Conservation (phyloP, 495 filamentous ascomycete genomes). For the Penicillium malachiteum region DNA sequence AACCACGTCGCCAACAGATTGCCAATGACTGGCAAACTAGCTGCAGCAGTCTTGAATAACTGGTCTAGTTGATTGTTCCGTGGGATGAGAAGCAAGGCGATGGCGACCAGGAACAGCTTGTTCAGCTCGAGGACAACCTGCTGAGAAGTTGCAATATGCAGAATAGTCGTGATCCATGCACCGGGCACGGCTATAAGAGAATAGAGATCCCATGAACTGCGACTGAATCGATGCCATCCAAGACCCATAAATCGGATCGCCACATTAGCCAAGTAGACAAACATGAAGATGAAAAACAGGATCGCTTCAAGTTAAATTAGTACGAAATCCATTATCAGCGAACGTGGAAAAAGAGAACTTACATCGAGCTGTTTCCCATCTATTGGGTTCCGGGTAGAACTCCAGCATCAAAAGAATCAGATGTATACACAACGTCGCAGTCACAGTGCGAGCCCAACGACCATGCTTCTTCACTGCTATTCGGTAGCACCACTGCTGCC, state of each 20-base stretch:
- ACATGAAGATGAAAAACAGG: constrained; percentile 79
- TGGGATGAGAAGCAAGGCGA: constrained; percentile 89
- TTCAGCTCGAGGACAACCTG: constrained; percentile 74
- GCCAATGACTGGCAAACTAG: constrained; percentile 82
- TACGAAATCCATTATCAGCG: constrained; percentile 5
- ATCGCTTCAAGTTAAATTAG: constrained; percentile 41
- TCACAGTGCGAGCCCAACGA: constrained; percentile 83
- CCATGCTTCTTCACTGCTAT: constrained; percentile 92
- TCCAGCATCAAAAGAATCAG: constrained; percentile 80
- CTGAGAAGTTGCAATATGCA: constrained; percentile 56
- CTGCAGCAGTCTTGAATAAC: constrained; percentile 98
- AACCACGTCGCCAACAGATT: constrained; percentile 97
- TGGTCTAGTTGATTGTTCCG: constrained; percentile 97
- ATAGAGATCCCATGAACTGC: constrained; percentile 94
- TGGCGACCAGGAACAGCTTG: constrained; percentile 89
- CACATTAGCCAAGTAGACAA: constrained; percentile 84
- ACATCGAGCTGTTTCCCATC: constrained; percentile 66
- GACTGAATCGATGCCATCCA: constrained; percentile 88
- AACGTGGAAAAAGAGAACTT: constrained; percentile 13
- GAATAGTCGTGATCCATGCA: constrained; percentile 71
- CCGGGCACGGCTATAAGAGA: constrained; percentile 84
- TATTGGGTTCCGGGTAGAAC: constrained; percentile 67
- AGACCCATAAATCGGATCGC: constrained; percentile 82
- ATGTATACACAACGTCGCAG: constrained; percentile 75
- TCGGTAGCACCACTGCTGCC: constrained; percentile 93